A percentile compares a stretch with the other conserved stretches of the same genome.
Evolutionary conservation across 352 stramenopile species (phyloP).

Genomic region (Phytophthora aleatoria): DNA sequence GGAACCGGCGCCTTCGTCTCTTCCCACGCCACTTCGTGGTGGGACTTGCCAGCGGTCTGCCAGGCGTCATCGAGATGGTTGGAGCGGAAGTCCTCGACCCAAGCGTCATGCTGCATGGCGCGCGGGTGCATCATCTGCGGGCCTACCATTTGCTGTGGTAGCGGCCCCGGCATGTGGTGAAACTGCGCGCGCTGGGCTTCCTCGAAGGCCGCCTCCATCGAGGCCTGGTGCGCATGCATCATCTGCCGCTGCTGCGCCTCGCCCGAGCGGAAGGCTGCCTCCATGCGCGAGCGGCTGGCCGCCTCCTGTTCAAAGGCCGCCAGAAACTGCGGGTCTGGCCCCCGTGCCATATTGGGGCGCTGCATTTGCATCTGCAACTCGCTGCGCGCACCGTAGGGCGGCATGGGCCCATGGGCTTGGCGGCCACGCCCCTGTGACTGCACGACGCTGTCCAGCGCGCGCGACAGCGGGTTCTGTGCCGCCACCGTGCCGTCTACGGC

Average conservation of each 20-base stretch:
- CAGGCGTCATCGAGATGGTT: constrained; percentile 68
- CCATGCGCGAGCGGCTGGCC: constrained; percentile 64
- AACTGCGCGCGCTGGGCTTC: constrained; percentile 62
- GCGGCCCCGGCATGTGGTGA: constrained; percentile 40
- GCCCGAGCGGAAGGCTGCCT: constrained; percentile 63
- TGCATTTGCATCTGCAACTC: constrained; percentile 82
- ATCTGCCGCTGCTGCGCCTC: constrained; percentile 39
- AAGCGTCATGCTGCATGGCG: constrained; percentile 50
- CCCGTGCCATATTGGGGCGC: constrained; percentile 58
- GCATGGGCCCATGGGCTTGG: constrained; percentile 37
- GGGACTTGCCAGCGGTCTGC: constrained; percentile 58
- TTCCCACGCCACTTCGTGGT: constrained; percentile 69
- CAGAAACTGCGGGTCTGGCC: constrained; percentile 60
- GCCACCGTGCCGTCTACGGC: constrained; percentile 81
- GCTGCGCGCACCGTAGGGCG: constrained; percentile 36
- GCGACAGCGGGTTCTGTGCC: constrained; percentile 85
- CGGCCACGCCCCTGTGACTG: constrained; percentile 58
- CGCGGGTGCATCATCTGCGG: constrained; percentile 36
- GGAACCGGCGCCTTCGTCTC: constrained; percentile 49
- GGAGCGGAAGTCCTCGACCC: constrained; percentile 73
- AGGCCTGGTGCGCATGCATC: constrained; percentile 57
- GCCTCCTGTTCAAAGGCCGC: constrained; percentile 69
- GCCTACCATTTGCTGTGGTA: constrained; percentile 35
- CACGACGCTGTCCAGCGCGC: constrained; percentile 77
- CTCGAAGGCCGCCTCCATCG: constrained; percentile 64